phyloP scores from a whole-genome alignment of 2,329 filamentous ascomycete species.

The Fusarium haematococcum region DNA sequence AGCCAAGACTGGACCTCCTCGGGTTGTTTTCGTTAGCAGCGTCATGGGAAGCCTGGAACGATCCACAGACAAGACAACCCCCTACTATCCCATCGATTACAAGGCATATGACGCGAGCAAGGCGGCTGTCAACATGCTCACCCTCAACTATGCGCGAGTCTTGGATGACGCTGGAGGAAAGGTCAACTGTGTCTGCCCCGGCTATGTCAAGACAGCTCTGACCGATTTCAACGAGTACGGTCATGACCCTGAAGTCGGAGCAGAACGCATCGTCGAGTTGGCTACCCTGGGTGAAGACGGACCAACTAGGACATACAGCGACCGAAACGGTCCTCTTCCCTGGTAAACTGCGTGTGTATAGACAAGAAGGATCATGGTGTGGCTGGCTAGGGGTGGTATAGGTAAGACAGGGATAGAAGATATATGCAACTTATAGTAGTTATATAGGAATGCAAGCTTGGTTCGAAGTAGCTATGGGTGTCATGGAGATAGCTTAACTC shows the following conservation, averaged over 20 bases:
- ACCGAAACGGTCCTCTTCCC: constrained; percentile 38
- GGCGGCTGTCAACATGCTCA: constrained; percentile 57
- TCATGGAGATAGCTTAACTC: neutral
- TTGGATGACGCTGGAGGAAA: constrained; percentile 47
- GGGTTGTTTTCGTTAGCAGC: constrained; percentile 54
- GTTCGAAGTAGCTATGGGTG: neutral
- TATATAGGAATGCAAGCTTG: neutral
- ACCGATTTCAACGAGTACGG: constrained; percentile 27
- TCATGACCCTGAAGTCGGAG: constrained; percentile 42
- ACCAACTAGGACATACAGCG: constrained; percentile 45
- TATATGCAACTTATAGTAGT: neutral
- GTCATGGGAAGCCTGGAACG: constrained; percentile 49
- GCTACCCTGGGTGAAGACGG: constrained; percentile 46
- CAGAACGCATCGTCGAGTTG: constrained; percentile 46
- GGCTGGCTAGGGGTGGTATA: neutral
- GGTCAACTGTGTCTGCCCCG: constrained; percentile 53
- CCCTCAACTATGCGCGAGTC: constrained; percentile 48
- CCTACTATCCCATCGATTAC: constrained; percentile 44
- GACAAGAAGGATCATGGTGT: neutral
- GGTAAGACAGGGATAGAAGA: neutral
- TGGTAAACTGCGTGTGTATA: constrained; percentile 15
- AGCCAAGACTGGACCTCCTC: constrained; percentile 42
- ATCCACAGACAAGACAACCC: constrained; percentile 43
- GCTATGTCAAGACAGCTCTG: constrained; percentile 49
- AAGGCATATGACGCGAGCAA: constrained; percentile 56